phyloP scores from a whole-genome alignment of 2,329 filamentous ascomycete species.

The Trichocomaceae sp. region DNA sequence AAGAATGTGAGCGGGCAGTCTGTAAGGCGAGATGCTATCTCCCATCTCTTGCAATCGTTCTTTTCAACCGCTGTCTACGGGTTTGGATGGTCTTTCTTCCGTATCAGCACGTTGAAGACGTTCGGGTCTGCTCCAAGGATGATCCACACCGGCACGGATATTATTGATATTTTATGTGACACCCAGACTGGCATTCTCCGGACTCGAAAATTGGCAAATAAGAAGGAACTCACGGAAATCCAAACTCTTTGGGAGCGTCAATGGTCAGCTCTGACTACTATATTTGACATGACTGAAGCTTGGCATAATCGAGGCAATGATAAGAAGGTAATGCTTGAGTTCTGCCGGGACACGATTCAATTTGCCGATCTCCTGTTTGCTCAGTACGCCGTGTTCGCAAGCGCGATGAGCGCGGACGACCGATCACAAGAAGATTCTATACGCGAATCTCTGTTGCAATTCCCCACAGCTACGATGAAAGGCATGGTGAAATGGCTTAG shows the following conservation, averaged over 20 bases:
- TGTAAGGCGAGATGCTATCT: conserved; percentile 54
- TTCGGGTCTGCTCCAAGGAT: conserved; percentile 56
- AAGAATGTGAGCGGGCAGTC: conserved; percentile 72
- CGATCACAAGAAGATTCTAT: conserved; percentile 32
- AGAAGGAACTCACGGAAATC: conserved; percentile 59
- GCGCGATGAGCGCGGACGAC: conserved; percentile 52
- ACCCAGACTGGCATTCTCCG: conserved; percentile 57
- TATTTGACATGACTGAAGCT: conserved; percentile 73
- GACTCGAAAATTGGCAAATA: conserved; percentile 48
- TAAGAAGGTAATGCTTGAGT: conserved; percentile 76
- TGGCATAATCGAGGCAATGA: conserved; percentile 69
- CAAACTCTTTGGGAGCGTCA: conserved; percentile 75
- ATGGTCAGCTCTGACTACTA: conserved; percentile 74
- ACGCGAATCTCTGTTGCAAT: conserved; percentile 54
- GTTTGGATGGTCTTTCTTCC: conserved; percentile 50
- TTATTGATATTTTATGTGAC: conserved; percentile 59
- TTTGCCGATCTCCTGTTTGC: conserved; percentile 80
- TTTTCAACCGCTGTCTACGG: conserved; percentile 52
- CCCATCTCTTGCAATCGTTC: conserved; percentile 52
- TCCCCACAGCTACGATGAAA: conserved; percentile 59
- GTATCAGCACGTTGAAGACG: conserved; percentile 50
- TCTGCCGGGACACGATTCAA: conserved; percentile 92
- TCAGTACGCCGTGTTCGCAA: conserved; percentile 75
- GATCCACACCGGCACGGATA: conserved; percentile 55
- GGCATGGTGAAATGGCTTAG: conserved; percentile 80